phyloP scores from a whole-genome alignment of 2,329 filamentous ascomycete genomes.

The Bipolaris bicolor region DNA sequence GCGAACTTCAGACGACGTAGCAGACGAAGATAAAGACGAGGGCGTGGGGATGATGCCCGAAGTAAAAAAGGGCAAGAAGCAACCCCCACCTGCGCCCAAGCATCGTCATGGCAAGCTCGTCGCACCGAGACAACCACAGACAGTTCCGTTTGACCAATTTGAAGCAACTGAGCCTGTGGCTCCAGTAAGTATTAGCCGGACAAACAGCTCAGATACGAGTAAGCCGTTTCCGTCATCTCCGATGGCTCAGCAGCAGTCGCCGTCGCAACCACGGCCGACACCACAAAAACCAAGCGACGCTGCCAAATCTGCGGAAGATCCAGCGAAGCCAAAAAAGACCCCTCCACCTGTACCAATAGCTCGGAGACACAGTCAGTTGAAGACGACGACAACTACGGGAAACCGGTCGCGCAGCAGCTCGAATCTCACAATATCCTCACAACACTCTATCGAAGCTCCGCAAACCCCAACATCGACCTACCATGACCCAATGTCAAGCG shows the following conservation, averaged over 20 bases:
- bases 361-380: constrained; percentile 46
- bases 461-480: constrained; percentile 22
- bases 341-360: constrained; percentile 46
- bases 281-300: constrained; percentile 22
- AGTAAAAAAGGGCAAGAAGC: constrained; percentile 64
- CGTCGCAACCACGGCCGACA: constrained; percentile 18
- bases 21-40: constrained; percentile 59
- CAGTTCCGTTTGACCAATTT: constrained; percentile 44
- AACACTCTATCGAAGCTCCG: constrained; percentile 39
- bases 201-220: constrained; percentile 59
- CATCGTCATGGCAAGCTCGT: constrained; percentile 81
- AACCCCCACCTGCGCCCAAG: constrained; percentile 69
- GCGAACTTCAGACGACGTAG: constrained; percentile 65
- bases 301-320: constrained; percentile 27
- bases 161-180: constrained; percentile 32
- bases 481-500: constrained; percentile 25
- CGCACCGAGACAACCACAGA: constrained; percentile 54
- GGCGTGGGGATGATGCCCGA: constrained; percentile 35
- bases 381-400: constrained; percentile 28
- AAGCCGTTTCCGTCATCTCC: constrained; percentile 68
- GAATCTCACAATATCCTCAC: constrained; percentile 44
- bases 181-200: constrained; percentile 29
- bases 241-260: constrained; percentile 26
- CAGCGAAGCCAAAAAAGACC: constrained; percentile 36
- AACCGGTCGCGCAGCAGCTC: constrained; percentile 47